Evolutionary conservation across 2,329 filamentous ascomycete genomes (phyloP).

Genomic region (Aspergillus ruber): DNA sequence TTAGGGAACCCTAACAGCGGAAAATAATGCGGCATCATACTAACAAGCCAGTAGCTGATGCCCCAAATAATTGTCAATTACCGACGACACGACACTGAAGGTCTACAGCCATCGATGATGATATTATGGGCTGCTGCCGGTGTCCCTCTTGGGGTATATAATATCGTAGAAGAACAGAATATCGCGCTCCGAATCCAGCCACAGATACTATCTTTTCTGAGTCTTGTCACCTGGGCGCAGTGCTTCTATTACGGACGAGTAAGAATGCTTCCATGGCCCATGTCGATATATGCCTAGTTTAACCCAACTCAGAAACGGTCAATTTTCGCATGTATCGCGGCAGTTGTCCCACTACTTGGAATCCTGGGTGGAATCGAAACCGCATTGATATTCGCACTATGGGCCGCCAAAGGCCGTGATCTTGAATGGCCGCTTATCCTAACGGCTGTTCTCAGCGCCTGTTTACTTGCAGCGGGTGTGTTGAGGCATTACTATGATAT

Average conservation of each 20-base stretch:
- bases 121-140: slow-evolving; percentile 62
- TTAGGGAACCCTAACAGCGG: slow-evolving; percentile 18
- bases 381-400: slow-evolving; percentile 53
- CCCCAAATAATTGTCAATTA: slow-evolving; percentile 66
- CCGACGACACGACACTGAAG: slow-evolving; percentile 57
- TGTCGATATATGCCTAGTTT: background rate
- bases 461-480: slow-evolving; percentile 59
- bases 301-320: slow-evolving; percentile 42
- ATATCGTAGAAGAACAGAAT: slow-evolving; percentile 50
- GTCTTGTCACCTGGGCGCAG: slow-evolving; percentile 50
- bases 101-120: slow-evolving; percentile 65
- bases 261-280: background rate
- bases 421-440: slow-evolving; percentile 57
- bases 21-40: no score
- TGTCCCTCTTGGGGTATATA: slow-evolving; percentile 59
- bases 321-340: slow-evolving; percentile 41
- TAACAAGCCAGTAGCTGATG: slow-evolving; percentile 46
- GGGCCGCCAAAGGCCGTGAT: slow-evolving; percentile 38
- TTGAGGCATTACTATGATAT: slow-evolving; percentile 66
- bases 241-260: slow-evolving; percentile 49
- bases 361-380: slow-evolving; percentile 56
- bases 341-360: slow-evolving; percentile 47
- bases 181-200: slow-evolving; percentile 51
- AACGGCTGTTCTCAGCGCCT: slow-evolving; percentile 61
- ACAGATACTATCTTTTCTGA: slow-evolving; percentile 49